phyloP scores from a whole-genome alignment of 2,329 filamentous ascomycete species.

The Colletotrichum lini region DNA sequence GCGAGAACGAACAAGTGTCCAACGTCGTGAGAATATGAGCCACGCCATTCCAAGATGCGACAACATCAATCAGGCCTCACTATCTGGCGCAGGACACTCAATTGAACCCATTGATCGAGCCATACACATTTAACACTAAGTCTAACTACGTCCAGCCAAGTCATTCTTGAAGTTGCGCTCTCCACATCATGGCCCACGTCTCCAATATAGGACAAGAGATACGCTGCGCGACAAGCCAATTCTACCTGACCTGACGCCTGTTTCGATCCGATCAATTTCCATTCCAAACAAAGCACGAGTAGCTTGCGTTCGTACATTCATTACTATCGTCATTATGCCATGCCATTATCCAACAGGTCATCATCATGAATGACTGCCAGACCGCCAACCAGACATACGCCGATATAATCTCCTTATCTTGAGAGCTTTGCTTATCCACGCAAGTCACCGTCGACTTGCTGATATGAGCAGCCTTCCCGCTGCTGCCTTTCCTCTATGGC shows the following conservation, averaged over 20 bases:
- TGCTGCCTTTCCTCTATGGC: not conserved
- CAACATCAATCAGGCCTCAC: not conserved
- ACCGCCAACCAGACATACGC: slow-evolving; percentile 37
- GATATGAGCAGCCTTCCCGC: not conserved
- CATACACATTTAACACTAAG: slow-evolving; percentile 39
- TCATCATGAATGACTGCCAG: slow-evolving; percentile 34
- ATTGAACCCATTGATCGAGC: not conserved
- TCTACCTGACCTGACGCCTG: slow-evolving; percentile 15
- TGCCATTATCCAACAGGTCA: slow-evolving; percentile 37
- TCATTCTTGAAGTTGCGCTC: slow-evolving; percentile 30
- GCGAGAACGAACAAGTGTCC: not conserved
- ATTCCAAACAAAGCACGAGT: slow-evolving; percentile 32
- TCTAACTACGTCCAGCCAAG: slow-evolving; percentile 35
- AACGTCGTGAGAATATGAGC: not conserved
- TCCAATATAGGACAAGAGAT: slow-evolving; percentile 10
- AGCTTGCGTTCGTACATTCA: slow-evolving; percentile 40
- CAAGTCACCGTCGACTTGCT: slow-evolving; percentile 5
- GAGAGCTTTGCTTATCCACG: slow-evolving; percentile 15
- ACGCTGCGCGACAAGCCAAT: slow-evolving; percentile 11
- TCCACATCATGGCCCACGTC: slow-evolving; percentile 16
- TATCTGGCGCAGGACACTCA: not conserved
- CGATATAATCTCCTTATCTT: slow-evolving; percentile 20
- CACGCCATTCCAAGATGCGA: not conserved
- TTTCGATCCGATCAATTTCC: slow-evolving; percentile 7
- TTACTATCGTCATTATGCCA: slow-evolving; percentile 42